phyloP scores from a whole-genome alignment of 495 filamentous ascomycete species.

The Penicillium herquei region DNA sequence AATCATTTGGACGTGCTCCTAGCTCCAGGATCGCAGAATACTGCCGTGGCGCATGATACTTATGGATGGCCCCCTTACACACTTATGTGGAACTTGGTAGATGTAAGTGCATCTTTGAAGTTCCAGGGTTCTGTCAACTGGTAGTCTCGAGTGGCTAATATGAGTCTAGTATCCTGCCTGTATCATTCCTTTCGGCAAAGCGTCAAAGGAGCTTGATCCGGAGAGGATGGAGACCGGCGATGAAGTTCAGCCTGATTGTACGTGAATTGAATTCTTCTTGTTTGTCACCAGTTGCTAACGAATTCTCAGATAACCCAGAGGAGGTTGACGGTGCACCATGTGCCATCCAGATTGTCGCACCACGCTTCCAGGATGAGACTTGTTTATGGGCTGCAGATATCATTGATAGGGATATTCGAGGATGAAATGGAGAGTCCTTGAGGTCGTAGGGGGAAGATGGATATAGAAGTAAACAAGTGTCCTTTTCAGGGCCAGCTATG shows the following conservation, averaged over 20 bases:
- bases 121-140: background rate
- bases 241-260: constrained; percentile 37
- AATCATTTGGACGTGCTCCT: constrained; percentile 46
- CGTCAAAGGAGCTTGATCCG: constrained; percentile 36
- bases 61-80: constrained; percentile 50
- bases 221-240: constrained; percentile 22
- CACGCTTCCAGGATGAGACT: constrained; percentile 43
- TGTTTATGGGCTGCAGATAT: constrained; percentile 37
- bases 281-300: background rate
- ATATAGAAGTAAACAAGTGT: too few species aligned
- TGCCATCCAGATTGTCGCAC: constrained; percentile 38
- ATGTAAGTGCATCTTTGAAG: constrained; percentile 35
- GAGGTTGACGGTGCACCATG: constrained; percentile 38
- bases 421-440: background rate
- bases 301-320: constrained; percentile 29
- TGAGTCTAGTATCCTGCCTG: constrained; percentile 32
- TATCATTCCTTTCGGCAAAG: constrained; percentile 32
- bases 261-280: constrained; percentile 4
- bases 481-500: too few species aligned
- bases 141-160: background rate
- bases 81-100: constrained; percentile 48
- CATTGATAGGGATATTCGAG: constrained; percentile 28
- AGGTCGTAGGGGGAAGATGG: too few species aligned
- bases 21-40: constrained; percentile 44
- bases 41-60: constrained; percentile 47